Evolutionary conservation across 192 early-diverging fungal genomes (phyloP), one percentile per base, ranked within the genome.

Genomic region (Backusella psychrophila): DNA sequence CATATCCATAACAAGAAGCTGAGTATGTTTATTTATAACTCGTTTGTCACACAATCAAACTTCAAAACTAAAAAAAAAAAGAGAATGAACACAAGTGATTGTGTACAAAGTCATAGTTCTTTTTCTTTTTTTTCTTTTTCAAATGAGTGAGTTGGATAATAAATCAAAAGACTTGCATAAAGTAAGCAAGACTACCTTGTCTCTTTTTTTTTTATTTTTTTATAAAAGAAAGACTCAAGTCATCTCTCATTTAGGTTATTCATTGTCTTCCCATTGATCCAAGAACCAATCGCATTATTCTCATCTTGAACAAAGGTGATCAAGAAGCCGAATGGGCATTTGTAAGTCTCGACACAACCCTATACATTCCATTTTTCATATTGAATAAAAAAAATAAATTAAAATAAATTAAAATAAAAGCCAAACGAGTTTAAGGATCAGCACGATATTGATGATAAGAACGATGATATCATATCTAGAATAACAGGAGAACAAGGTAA

Each of bases 401-500:
- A 3, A 33, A 33, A 33, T n/a, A 33, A 33, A 3, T 41, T 0
- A 41, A 9, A 44, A 44, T 26, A 11, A 12, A 11, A 59, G 53
- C 53, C 53, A 59, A 59, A 59, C 11, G 23, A 23, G 11, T 59
- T 59, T 59, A 59, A 23, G 9, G 53, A 59, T 23, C n/a, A 11
- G 23, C 1, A 59, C 7, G 53, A 59, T 23, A 59, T 59, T 11
- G 23, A 0, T 23, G 53, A 59, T 23, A 19, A 49, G 6, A 26
- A 14, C 11, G 53, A 59, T 23, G 53, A 59, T 59, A 59, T 26
- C 9, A 26, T 59, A 23, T 26, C 7, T 7, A 59, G 23, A 23
- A 59, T 59, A 59, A 89, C 88, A 21, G 88, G 81, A 71, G 88
- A 89, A 75, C 86, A 89, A 85, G 68, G 75, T 33, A 33, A 33